Evolutionary conservation across 352 stramenopile species (phyloP).

Genomic region (Phytophthora meadii): DNA sequence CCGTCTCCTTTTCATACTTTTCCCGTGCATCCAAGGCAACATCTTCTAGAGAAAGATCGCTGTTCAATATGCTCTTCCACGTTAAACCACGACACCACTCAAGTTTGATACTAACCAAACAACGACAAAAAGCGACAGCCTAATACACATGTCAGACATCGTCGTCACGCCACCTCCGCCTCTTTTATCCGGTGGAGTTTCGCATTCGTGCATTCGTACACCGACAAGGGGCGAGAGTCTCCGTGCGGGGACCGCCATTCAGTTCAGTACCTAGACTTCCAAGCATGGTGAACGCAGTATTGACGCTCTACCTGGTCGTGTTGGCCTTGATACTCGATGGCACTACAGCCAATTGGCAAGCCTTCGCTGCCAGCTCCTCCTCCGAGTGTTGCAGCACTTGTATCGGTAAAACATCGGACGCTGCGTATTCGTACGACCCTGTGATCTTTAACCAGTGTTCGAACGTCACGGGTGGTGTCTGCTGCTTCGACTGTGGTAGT

Average conservation of each 20-base stretch:
- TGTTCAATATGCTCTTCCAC: neutral
- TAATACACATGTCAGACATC: neutral
- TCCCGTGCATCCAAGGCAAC: too few relatives aligned
- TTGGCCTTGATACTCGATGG: conserved; percentile 1
- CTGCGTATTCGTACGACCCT: conserved; percentile 73
- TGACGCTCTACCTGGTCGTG: conserved; percentile 8
- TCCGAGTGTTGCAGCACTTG: conserved; percentile 68
- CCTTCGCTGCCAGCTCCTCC: conserved; percentile 26
- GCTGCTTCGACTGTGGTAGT: conserved; percentile 74
- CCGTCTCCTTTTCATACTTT: too few relatives aligned
- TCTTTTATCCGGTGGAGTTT: conserved; percentile 18
- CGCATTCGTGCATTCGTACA: conserved; percentile 15
- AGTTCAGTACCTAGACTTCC: conserved; percentile 5
- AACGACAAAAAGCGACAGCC: conserved; percentile 2
- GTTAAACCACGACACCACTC: too few relatives aligned
- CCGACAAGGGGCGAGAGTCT: neutral
- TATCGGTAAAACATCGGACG: conserved; percentile 66
- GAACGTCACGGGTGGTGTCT: conserved; percentile 57
- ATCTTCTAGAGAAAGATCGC: conserved; percentile 1
- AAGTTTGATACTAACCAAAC: too few relatives aligned
- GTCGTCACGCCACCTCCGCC: conserved; percentile 16
- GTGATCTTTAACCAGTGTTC: conserved; percentile 64
- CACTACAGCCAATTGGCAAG: conserved; percentile 13
- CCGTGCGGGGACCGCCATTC: neutral
- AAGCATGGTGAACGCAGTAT: too few relatives aligned